Conservation (phyloP, 1,284 basidiomycete genomes). For the Neotropicomus parvogracilis region DNA sequence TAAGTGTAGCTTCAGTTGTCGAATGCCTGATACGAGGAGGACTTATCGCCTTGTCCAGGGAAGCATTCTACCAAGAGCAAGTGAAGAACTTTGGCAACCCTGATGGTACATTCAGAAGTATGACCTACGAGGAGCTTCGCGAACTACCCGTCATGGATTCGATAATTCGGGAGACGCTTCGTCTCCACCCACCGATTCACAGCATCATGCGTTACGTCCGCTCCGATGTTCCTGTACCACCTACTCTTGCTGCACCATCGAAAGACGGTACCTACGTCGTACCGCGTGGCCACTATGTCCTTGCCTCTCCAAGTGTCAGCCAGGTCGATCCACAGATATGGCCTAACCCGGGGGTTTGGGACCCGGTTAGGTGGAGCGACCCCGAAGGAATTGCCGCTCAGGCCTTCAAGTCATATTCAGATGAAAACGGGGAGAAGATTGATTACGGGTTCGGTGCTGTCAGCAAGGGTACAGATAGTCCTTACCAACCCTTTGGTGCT, state of each 20-base stretch:
- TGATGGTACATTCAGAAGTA: constrained; percentile 75
- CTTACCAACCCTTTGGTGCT: constrained; percentile 96
- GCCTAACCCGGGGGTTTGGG: constrained; percentile 72
- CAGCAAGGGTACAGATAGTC: constrained; percentile 87
- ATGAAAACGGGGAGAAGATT: constrained; percentile 79
- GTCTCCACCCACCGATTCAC: constrained; percentile 92
- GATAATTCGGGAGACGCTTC: constrained; percentile 90
- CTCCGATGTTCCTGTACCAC: constrained; percentile 79
- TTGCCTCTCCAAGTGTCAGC: constrained; percentile 86
- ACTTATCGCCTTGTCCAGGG: constrained; percentile 39
- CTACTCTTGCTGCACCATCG: constrained; percentile 74
- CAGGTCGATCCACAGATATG: constrained; percentile 88
- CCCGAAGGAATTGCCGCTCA: constrained; percentile 71
- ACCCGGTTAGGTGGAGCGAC: constrained; percentile 85
- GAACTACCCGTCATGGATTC: constrained; percentile 83
- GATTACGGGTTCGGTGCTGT: constrained; percentile 96
- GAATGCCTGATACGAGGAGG: not conserved
- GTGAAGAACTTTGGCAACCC: constrained; percentile 76
- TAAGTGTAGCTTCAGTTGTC: constrained; percentile 38
- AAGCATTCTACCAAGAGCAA: constrained; percentile 87
- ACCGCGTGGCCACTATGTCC: constrained; percentile 87
- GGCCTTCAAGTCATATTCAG: constrained; percentile 71
- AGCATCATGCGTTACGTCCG: constrained; percentile 89
- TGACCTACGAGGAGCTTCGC: constrained; percentile 88
- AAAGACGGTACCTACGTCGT: constrained; percentile 77